Conservation (phyloP, 2,329 filamentous ascomycete species). For the Curvularia sp. region DNA sequence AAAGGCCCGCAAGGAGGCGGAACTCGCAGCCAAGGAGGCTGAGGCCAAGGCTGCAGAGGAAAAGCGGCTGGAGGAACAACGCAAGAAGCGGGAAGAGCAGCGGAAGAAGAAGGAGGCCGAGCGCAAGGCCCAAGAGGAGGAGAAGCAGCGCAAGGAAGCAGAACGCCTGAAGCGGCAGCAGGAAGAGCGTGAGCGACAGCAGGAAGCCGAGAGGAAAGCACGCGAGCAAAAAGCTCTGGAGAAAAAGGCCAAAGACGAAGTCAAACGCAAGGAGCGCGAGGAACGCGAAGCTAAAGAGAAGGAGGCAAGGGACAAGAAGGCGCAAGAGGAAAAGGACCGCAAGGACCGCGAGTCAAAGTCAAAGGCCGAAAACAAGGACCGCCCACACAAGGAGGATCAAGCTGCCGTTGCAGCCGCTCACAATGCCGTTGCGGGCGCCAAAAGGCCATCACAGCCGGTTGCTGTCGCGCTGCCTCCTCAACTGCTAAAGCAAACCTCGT, state of each 20-base stretch:
- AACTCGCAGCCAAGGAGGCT: conserved; percentile 86
- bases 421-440: conserved; percentile 35
- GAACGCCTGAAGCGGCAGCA: conserved; percentile 80
- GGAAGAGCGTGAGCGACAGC: conserved; percentile 85
- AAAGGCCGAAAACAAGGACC: conserved; percentile 53
- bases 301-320: conserved; percentile 74
- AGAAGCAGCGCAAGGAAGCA: conserved; percentile 81
- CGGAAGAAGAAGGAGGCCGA: conserved; percentile 90
- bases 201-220: conserved; percentile 83
- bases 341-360: conserved; percentile 67
- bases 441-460: conserved; percentile 51
- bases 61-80: conserved; percentile 80
- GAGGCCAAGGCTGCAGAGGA: conserved; percentile 77
- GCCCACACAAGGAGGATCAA: conserved; percentile 53
- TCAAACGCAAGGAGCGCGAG: conserved; percentile 79
- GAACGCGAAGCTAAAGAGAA: conserved; percentile 70
- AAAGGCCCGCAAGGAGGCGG: conserved; percentile 83
- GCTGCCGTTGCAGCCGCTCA: conserved; percentile 42
- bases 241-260: conserved; percentile 75
- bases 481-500: conserved; percentile 60
- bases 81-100: conserved; percentile 84
- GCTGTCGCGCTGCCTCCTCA: conserved; percentile 62
- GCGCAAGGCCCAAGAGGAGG: conserved; percentile 89
- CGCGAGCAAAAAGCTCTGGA: conserved; percentile 81
- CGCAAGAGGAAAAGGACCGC: conserved; percentile 63